A percentile compares a stretch with the other conserved stretches of the same genome.
Evolutionary conservation across 2,329 filamentous ascomycete species (phyloP).

Genomic region (Zasmidium cellare): DNA sequence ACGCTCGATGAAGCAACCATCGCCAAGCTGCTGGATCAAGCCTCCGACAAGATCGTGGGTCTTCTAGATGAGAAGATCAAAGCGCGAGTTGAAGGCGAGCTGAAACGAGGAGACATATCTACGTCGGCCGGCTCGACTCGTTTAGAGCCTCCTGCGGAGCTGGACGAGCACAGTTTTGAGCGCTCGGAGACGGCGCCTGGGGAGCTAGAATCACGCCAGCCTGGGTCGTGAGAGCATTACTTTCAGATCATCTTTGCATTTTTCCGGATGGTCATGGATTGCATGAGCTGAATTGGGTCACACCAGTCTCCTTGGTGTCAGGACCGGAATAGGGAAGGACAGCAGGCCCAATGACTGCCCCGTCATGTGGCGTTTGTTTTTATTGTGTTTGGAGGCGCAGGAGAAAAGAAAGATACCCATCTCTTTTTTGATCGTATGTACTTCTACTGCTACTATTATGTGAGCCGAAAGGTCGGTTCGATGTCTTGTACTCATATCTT

Average conservation of each 20-base stretch:
- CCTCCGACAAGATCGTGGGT: slow-evolving; percentile 69
- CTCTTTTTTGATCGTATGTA: slow-evolving; percentile 6
- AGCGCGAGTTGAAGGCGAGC: slow-evolving; percentile 39
- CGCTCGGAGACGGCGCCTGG: slow-evolving; percentile 20
- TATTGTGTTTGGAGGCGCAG: background rate
- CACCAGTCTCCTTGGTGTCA: background rate
- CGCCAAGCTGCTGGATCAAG: slow-evolving; percentile 68
- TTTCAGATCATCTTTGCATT: background rate
- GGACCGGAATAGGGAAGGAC: background rate
- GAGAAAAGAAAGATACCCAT: slow-evolving; percentile 4
- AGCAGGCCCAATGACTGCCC: background rate
- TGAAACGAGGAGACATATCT: slow-evolving; percentile 9
- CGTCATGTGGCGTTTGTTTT: background rate
- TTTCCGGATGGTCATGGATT: background rate
- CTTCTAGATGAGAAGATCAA: slow-evolving; percentile 71
- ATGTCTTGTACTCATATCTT: background rate
- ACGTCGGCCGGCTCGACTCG: slow-evolving; percentile 1
- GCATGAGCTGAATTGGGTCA: background rate
- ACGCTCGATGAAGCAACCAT: slow-evolving; percentile 44
- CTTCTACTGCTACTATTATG: background rate
- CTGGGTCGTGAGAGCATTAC: background rate
- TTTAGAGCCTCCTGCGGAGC: slow-evolving; percentile 6
- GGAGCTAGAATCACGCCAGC: slow-evolving; percentile 2
- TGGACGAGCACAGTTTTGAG: slow-evolving; percentile 9
- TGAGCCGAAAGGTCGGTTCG: too few relatives aligned